A percentile compares a stretch with the other conserved stretches of the same genome.
Evolutionary conservation across 2,329 filamentous ascomycete genomes (phyloP).

Genomic region (Sporothrix pallida): DNA sequence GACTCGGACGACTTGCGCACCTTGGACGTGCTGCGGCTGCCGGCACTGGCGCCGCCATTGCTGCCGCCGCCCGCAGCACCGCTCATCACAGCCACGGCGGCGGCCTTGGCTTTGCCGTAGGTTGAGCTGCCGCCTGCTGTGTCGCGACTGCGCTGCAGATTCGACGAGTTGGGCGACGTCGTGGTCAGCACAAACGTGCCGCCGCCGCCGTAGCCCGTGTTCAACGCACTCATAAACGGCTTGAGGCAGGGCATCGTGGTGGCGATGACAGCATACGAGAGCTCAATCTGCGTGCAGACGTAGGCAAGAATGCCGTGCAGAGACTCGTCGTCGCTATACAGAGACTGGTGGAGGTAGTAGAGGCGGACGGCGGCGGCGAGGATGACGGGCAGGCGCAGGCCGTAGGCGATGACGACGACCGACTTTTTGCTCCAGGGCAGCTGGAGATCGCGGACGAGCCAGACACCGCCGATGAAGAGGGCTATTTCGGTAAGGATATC

Average conservation of each 20-base stretch:
- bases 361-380: conserved; percentile 48
- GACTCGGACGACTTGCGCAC: conserved; percentile 32
- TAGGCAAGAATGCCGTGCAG: conserved; percentile 46
- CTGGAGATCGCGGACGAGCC: conserved; percentile 49
- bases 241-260: conserved; percentile 52
- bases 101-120: conserved; percentile 31
- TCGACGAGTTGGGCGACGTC: conserved; percentile 21
- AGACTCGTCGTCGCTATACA: conserved; percentile 46
- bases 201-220: conserved; percentile 44
- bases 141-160: conserved; percentile 30
- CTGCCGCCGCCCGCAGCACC: neutral
- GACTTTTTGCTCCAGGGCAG: conserved; percentile 48
- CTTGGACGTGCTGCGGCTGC: conserved; percentile 17
- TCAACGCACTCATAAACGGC: conserved; percentile 50
- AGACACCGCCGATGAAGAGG: conserved; percentile 47
- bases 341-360: conserved; percentile 44
- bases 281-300: conserved; percentile 49
- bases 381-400: conserved; percentile 50
- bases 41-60: neutral
- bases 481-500: conserved; percentile 50
- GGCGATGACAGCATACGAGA: conserved; percentile 50
- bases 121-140: neutral
- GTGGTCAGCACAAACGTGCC: conserved; percentile 34
- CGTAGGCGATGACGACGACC: conserved; percentile 49
- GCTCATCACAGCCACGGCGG: conserved; percentile 28